These are phyloP conservation scores for Suhomyces bokatorum DNA, from an alignment of 1,139 yeast species.

Conservation along the genomic window DNA sequence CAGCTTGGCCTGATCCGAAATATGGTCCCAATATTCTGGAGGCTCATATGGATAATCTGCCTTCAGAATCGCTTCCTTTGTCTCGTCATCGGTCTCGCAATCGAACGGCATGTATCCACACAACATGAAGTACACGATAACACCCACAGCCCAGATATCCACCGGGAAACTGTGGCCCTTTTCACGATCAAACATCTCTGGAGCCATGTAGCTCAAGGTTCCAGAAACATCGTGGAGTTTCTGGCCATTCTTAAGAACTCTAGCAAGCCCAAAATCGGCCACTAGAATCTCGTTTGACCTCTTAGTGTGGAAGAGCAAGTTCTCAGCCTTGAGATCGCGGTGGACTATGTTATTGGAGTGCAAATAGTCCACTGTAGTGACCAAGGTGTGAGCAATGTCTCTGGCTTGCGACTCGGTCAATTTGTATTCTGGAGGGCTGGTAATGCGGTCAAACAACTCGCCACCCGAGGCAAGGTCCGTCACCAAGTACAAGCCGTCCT, in stretches of 20 bases:
- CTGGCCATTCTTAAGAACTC: slow-evolving; percentile 21
- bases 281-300: slow-evolving; percentile 49
- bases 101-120: slow-evolving; percentile 82
- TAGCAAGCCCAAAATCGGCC: slow-evolving; percentile 74
- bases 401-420: slow-evolving; percentile 51
- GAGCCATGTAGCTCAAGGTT: slow-evolving; percentile 76
- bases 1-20: slow-evolving; percentile 56
- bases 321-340: slow-evolving; percentile 46
- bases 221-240: slow-evolving; percentile 47
- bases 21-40: slow-evolving; percentile 56
- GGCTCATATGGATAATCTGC: slow-evolving; percentile 66
- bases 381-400: slow-evolving; percentile 33
- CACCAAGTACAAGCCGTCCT: slow-evolving; percentile 56
- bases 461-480: slow-evolving; percentile 72
- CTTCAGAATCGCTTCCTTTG: slow-evolving; percentile 57
- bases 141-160: slow-evolving; percentile 81
- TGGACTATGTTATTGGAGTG: slow-evolving; percentile 40
- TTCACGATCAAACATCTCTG: slow-evolving; percentile 55
- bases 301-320: slow-evolving; percentile 31
- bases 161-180: slow-evolving; percentile 60
- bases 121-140: slow-evolving; percentile 66
- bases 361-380: slow-evolving; percentile 32
- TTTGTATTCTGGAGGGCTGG: slow-evolving; percentile 42
- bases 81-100: slow-evolving; percentile 70
- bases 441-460: slow-evolving; percentile 65